Percentiles rank a stretch among this genome's conserved stretches.
Evolutionary conservation across 2,329 filamentous ascomycete genomes (phyloP).

Genomic region (Calonectria fujianensis): DNA sequence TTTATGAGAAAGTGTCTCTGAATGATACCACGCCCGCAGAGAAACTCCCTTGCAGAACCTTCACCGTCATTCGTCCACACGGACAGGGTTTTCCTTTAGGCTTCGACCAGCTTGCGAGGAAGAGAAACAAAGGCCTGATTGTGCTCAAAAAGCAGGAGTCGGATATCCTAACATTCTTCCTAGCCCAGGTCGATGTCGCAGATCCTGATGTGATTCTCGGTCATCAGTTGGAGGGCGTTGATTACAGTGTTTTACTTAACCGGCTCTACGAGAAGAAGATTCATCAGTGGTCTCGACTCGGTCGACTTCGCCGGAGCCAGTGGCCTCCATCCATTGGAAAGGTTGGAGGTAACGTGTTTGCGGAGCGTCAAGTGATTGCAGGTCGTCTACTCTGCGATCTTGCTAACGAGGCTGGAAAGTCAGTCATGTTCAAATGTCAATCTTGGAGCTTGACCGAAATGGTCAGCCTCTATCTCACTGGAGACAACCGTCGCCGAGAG

Average conservation of each 20-base stretch:
- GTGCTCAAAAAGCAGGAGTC: slow-evolving; percentile 89
- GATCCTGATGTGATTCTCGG: slow-evolving; percentile 97
- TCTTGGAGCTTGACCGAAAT: slow-evolving; percentile 99
- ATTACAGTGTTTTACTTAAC: slow-evolving; percentile 92
- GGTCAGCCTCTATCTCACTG: slow-evolving; percentile 91
- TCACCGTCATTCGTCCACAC: slow-evolving; percentile 91
- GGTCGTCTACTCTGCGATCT: slow-evolving; percentile 95
- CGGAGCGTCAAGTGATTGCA: slow-evolving; percentile 91
- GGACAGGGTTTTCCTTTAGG: slow-evolving; percentile 86
- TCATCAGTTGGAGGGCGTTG: slow-evolving; percentile 97
- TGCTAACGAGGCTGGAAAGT: slow-evolving; percentile 97
- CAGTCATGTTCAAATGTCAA: slow-evolving; percentile 96
- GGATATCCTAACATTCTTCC: slow-evolving; percentile 89
- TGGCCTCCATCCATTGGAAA: slow-evolving; percentile 94
- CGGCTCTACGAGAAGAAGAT: slow-evolving; percentile 93
- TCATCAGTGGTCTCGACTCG: slow-evolving; percentile 95
- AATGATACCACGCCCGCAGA: slow-evolving; percentile 92
- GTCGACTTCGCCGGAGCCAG: slow-evolving; percentile 85
- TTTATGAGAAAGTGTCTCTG: slow-evolving; percentile 93
- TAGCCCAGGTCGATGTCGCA: slow-evolving; percentile 89
- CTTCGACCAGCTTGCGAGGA: slow-evolving; percentile 85
- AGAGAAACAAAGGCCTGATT: slow-evolving; percentile 84
- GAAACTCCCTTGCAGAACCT: slow-evolving; percentile 90
- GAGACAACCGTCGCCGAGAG: slow-evolving; percentile 83
- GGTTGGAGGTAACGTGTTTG: slow-evolving; percentile 91